Conservation (phyloP, 176 grass and related monocot genomes). For the Urochloa ruziziensis region DNA sequence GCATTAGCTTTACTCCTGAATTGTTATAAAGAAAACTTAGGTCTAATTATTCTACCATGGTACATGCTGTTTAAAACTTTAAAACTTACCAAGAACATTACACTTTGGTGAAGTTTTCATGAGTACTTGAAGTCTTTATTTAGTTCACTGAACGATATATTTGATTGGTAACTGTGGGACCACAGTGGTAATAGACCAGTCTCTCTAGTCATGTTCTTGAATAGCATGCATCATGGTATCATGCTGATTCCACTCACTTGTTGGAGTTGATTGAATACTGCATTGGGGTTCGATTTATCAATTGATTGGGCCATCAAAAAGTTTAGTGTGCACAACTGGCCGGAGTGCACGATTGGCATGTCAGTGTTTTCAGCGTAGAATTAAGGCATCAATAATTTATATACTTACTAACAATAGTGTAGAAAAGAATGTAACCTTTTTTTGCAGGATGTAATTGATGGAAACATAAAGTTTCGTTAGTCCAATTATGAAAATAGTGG, state of each 20-base stretch:
- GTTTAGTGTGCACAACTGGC: neutral
- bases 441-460: no score
- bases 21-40: neutral
- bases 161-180: neutral
- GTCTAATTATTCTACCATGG: neutral
- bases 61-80: neutral
- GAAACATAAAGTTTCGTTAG: no score
- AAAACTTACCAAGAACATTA: neutral
- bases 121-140: neutral
- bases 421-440: no score
- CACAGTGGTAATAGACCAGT: no score
- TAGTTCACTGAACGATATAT: neutral
- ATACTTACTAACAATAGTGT: no score
- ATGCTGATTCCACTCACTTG: neutral
- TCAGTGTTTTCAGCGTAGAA: no score
- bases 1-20: neutral
- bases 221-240: neutral
- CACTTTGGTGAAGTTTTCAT: neutral
- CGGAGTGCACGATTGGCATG: no score
- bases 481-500: no score
- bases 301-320: neutral
- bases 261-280: neutral
- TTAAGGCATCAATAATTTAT: no score
- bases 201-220: neutral
- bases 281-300: neutral